Evolutionary conservation across 202 grass and related monocot genomes (phyloP).

Genomic region (Panicum hallii): DNA sequence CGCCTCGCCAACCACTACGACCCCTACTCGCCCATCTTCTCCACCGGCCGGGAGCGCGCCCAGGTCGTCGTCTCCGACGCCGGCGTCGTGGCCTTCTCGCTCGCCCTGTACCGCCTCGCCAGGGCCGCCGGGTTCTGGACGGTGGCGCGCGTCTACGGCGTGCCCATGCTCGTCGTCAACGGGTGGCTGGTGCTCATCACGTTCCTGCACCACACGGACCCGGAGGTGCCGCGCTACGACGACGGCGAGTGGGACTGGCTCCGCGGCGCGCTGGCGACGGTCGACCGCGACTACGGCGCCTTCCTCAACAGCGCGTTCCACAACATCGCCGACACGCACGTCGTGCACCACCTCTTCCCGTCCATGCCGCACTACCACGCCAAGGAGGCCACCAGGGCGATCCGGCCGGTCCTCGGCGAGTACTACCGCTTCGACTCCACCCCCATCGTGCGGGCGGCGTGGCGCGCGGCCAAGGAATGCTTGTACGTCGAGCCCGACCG

Average conservation of each 20-base stretch:
- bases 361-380: slow-evolving; percentile 90
- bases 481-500: slow-evolving; percentile 68
- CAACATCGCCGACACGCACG: slow-evolving; percentile 88
- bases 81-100: slow-evolving; percentile 39
- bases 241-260: slow-evolving; percentile 88
- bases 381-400: slow-evolving; percentile 77
- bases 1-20: slow-evolving; percentile 85
- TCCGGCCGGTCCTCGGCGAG: slow-evolving; percentile 77
- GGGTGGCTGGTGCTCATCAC: slow-evolving; percentile 79
- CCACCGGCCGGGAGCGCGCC: slow-evolving; percentile 51
- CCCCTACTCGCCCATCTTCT: slow-evolving; percentile 76
- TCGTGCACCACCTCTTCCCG: slow-evolving; percentile 90
- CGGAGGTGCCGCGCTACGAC: slow-evolving; percentile 71
- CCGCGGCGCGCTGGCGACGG: slow-evolving; percentile 72
- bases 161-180: slow-evolving; percentile 80
- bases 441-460: slow-evolving; percentile 58
- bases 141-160: slow-evolving; percentile 57
- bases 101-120: slow-evolving; percentile 40
- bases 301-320: slow-evolving; percentile 81
- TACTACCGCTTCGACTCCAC: slow-evolving; percentile 81
- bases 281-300: slow-evolving; percentile 77
- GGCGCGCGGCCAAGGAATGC: slow-evolving; percentile 74
- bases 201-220: slow-evolving; percentile 86
- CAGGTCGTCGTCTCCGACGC: slow-evolving; percentile 79
- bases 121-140: slow-evolving; percentile 52